These are phyloP conservation scores for Proteromonas lacertae DNA, from an alignment of 352 stramenopile species.

Conservation along the genomic window DNA sequence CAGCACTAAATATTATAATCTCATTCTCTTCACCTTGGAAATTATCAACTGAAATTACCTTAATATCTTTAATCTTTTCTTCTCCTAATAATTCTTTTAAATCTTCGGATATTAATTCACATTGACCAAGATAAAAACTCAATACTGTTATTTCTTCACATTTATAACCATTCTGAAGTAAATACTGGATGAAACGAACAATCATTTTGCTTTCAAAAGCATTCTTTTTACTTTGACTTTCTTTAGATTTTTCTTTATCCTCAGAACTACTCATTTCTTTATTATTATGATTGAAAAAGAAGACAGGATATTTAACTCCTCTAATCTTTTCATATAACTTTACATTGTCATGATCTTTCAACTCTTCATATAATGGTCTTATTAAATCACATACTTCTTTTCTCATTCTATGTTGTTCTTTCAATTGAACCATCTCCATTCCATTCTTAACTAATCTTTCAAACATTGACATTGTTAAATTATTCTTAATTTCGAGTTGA, in stretches of 20 bases:
- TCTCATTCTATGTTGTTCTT: constrained; percentile 25
- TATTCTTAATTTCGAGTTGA: constrained; percentile 15
- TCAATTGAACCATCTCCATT: neutral
- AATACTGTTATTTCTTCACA: constrained; percentile 16
- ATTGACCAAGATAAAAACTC: constrained; percentile 29
- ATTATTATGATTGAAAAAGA: constrained; percentile 16
- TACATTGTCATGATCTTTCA: constrained; percentile 17
- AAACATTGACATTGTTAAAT: constrained; percentile 29
- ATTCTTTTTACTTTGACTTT: constrained; percentile 14
- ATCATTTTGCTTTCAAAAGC: constrained; percentile 20
- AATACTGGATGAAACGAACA: constrained; percentile 17
- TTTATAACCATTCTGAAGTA: constrained; percentile 23
- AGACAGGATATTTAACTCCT: constrained; percentile 15
- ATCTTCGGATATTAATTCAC: constrained; percentile 19
- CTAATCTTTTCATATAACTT: constrained; percentile 10
- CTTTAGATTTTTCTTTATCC: constrained; percentile 6
- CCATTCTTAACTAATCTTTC: constrained; percentile 18
- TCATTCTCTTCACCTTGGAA: constrained; percentile 30
- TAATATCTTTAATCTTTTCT: neutral
- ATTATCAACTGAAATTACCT: constrained; percentile 10
- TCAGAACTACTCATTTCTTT: constrained; percentile 3
- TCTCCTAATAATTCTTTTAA: neutral
- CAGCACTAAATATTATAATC: constrained; percentile 22
- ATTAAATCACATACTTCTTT: constrained; percentile 26
- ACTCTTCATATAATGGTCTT: constrained; percentile 19